Base-by-base conservation (phyloP, 257 asterid genomes). In the Penstemon barbatus region DNA sequence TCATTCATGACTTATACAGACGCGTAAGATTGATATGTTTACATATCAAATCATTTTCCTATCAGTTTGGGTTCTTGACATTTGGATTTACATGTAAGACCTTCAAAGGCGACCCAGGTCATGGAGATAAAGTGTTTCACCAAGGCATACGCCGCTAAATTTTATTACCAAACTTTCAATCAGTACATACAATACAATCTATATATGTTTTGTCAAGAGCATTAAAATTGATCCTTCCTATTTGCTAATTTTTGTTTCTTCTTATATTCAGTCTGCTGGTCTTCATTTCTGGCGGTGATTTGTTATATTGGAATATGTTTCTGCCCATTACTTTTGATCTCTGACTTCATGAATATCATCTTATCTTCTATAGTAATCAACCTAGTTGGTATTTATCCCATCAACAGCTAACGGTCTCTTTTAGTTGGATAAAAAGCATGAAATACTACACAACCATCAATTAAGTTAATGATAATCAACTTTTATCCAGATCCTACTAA, bases 391-490 rank as follows among this genome's bases (percentile, higher is more conserved):
- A 4, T 18, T 37, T 45, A 5, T 8, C 41, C 51, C 40, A n/a
- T 33, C 63, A 44, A 37, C 51, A 9, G 54, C 5, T 8, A 43
- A 44, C 45, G 50, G 19, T 18, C 33, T 18, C 8, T 42, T 44
- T 61, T 62, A 49, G 5, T 62, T 44, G 41, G 50, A 59, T 62
- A 49, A 44, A 12, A 62, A 39, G 15, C 43, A 3, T 62, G 43
- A 6, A 18, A 12, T 43, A 49, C 15, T 25, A 25, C 33, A 25
- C 2, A 25, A 25, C 33, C 33, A 54, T 7, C 33, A 54, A 25
- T 54, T 54, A 3, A 25, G 33, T 54, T 54, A 2, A 54, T 25
- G 39, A 54, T 11, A 12, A 54, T 54, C 39, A 54, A 18, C 12
- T 12, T 54, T 54, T 54, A 19, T 15, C 55, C 13, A 50, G 12